Conservation (phyloP, 2,329 filamentous ascomycete species). For the Talaromyces sp. region DNA sequence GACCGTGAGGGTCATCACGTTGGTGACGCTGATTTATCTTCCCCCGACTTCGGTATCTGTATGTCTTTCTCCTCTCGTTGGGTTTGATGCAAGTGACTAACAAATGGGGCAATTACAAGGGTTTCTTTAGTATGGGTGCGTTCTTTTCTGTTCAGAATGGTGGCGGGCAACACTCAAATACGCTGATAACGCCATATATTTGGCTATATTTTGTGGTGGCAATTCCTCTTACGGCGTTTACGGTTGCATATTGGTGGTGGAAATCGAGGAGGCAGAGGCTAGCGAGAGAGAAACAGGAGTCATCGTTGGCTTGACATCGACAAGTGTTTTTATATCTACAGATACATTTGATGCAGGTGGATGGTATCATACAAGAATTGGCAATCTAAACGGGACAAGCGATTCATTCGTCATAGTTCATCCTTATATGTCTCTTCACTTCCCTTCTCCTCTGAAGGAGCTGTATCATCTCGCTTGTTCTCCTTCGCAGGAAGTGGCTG, state of each 20-base stretch:
- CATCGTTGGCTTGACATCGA: neutral
- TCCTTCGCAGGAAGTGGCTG: constrained; percentile 11
- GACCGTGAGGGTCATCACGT: constrained; percentile 29
- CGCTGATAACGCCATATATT: neutral
- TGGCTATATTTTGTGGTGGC: constrained; percentile 4
- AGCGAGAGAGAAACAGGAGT: neutral
- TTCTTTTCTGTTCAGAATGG: neutral
- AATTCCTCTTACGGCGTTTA: neutral
- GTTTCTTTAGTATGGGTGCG: neutral
- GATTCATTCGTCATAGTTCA: constrained; percentile 11
- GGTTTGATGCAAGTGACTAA: neutral
- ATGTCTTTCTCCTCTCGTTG: constrained; percentile 19
- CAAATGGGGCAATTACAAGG: neutral
- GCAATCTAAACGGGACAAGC: neutral
- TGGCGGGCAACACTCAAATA: neutral
- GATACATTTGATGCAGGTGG: too few species aligned
- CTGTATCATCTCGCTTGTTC: constrained; percentile 18
- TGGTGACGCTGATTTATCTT: constrained; percentile 31
- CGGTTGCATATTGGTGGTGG: constrained; percentile 4
- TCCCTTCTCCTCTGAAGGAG: constrained; percentile 22
- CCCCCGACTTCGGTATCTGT: constrained; percentile 40
- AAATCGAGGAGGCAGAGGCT: neutral
- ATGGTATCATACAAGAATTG: neutral
- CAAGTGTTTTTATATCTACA: too few species aligned
- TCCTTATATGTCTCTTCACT: constrained; percentile 25